These are phyloP conservation scores for Suhomyces panamericanus DNA, from an alignment of 1,139 yeast genomes.

Conservation along the genomic window DNA sequence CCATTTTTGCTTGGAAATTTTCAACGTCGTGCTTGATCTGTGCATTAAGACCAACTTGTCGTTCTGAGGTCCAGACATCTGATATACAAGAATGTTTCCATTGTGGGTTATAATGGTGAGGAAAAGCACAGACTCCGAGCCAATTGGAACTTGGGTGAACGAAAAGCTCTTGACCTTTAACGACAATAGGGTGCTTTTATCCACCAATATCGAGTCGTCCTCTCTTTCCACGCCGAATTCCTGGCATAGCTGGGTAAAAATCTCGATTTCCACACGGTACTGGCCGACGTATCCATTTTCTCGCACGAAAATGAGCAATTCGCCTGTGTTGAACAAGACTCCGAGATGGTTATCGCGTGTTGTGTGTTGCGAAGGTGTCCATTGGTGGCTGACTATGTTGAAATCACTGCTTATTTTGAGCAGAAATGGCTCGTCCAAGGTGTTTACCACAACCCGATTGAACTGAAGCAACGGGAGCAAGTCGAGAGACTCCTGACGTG, in stretches of 20 bases:
- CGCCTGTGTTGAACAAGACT: slow-evolving; percentile 42
- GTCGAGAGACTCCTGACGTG: slow-evolving; percentile 32
- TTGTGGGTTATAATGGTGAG: slow-evolving; percentile 21
- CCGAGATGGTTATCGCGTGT: slow-evolving; percentile 36
- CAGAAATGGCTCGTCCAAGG: slow-evolving; percentile 32
- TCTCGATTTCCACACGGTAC: slow-evolving; percentile 27
- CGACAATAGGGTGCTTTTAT: slow-evolving; percentile 19
- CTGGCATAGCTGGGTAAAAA: slow-evolving; percentile 29
- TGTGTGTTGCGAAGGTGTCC: slow-evolving; percentile 30
- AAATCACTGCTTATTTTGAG: slow-evolving; percentile 37
- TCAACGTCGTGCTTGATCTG: slow-evolving; percentile 9
- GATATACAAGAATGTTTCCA: slow-evolving; percentile 22
- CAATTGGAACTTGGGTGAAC: slow-evolving; percentile 21
- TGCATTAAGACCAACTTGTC: slow-evolving; percentile 14
- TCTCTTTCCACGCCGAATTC: slow-evolving; percentile 21
- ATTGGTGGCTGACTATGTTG: slow-evolving; percentile 35
- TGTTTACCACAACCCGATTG: slow-evolving; percentile 26
- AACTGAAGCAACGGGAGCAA: slow-evolving; percentile 34
- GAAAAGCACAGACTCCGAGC: slow-evolving; percentile 14
- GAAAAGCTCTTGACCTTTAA: slow-evolving; percentile 33
- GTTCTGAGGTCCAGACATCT: slow-evolving; percentile 14
- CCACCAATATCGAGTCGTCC: slow-evolving; percentile 14
- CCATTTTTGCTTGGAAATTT: slow-evolving; percentile 25
- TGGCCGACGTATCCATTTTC: slow-evolving; percentile 23
- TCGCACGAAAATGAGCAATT: slow-evolving; percentile 35